Evolutionary conservation across 176 grass and related monocot species (phyloP), one percentile per base, ranked within the genome.

Genomic region (Avena insularis): DNA sequence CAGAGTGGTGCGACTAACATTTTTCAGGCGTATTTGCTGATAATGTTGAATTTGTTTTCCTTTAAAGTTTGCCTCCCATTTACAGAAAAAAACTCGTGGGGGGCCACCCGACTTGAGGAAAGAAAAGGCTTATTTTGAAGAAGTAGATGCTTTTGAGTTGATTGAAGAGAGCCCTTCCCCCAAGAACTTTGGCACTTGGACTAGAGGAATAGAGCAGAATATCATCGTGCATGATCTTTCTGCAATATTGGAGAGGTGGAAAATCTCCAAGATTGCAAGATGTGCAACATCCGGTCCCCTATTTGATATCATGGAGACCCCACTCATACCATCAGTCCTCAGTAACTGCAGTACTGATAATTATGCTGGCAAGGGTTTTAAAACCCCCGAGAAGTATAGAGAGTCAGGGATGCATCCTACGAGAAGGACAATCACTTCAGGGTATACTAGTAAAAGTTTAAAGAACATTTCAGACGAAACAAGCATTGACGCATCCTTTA

Each of bases 121-220:
- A 88, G 92, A 90, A 79, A 95, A 90, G 75, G 80, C 87, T 19
- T 98, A 98, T 88, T 98, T 95, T 87, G 82, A 92, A 88, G 91
- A 95, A 87, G 64, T 98, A 3, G 96, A 98, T 83, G 88, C 93
- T 68, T 95, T 83, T 83, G 92, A 95, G 53, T 87, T 98, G 48
- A 72, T 95, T 53, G 96, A 94, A 86, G 96, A 98, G 71, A 95
- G 91, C 21, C 96, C 96, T 79, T 95, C 96, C 1, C 92, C 96
- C 51, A 92, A 89, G 68, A 91, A 89, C 73, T 90, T 91, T 67
- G 69, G 74, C 69, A 92, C 93, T 1, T 98, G 96, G 96, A 51
- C n/a, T 20, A 70, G 49, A 75, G 88, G 86, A 50, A 77, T 82
- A 88, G 78, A 92, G 75, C 54, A 88, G 58, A 85, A 86, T 80